A percentile compares a stretch with the other conserved stretches of the same genome.
phyloP scores from a whole-genome alignment of 805 yeast species.

The Cyberlindnera euphorbiae region DNA sequence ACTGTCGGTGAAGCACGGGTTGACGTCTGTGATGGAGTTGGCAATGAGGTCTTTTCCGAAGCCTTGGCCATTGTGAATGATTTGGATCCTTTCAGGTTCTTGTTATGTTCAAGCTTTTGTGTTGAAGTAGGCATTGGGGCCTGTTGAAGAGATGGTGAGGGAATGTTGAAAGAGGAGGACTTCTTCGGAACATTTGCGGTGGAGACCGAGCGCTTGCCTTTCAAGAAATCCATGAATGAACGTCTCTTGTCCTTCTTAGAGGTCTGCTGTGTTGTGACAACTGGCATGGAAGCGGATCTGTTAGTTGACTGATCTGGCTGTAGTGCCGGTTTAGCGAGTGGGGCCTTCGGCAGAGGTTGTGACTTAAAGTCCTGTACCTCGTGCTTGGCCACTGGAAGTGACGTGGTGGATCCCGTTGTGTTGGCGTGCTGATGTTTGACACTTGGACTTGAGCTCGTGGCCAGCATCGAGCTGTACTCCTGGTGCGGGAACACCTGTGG shows the following conservation, averaged over 20 bases:
- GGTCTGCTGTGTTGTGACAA: conserved; percentile 4
- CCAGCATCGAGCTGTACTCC: conserved; percentile 19
- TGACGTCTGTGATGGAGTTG: too few species aligned
- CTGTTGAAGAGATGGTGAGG: conserved; percentile 3
- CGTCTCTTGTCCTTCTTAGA: conserved; percentile 18
- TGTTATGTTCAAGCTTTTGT: neutral
- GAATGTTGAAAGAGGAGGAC: conserved; percentile 6
- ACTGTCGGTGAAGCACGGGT: too few species aligned
- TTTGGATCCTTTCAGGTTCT: conserved; percentile 11
- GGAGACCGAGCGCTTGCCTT: conserved; percentile 20
- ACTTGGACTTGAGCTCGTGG: conserved; percentile 1
- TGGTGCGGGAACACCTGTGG: conserved; percentile 15
- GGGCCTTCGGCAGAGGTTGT: conserved; percentile 13
- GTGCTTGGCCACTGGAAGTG: conserved; percentile 3
- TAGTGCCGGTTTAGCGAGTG: conserved; percentile 2
- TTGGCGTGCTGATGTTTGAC: too few species aligned
- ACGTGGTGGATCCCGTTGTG: too few species aligned
- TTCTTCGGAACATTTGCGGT: conserved; percentile 9
- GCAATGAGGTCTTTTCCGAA: too few species aligned
- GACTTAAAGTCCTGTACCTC: conserved; percentile 9
- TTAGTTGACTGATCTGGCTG: conserved; percentile 15
- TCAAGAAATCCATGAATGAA: conserved; percentile 22
- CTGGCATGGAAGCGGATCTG: conserved; percentile 25
- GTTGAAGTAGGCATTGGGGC: neutral
- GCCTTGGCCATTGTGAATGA: too few species aligned